These are phyloP conservation scores for Maudiozyma bulderi DNA, from an alignment of 805 yeast species.

Conservation along the genomic window DNA sequence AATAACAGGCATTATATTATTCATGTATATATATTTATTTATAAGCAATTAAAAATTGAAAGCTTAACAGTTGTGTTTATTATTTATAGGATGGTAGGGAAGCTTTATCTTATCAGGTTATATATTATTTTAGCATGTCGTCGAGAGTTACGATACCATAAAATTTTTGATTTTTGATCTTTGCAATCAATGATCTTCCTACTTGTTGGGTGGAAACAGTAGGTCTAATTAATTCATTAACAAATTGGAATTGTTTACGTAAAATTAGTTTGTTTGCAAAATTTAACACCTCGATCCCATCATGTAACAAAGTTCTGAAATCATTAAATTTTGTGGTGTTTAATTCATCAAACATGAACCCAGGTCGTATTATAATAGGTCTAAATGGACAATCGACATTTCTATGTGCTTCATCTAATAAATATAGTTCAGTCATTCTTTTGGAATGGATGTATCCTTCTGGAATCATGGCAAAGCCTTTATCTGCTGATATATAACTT, in stretches of 20 bases:
- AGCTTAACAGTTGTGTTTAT: neutral
- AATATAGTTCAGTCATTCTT: conserved; percentile 62
- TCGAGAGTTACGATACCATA: conserved; percentile 53
- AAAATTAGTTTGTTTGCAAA: conserved; percentile 36
- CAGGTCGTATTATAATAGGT: conserved; percentile 66
- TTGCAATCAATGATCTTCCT: conserved; percentile 47
- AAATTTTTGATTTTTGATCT: conserved; percentile 40
- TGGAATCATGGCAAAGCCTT: conserved; percentile 59
- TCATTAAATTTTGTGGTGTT: conserved; percentile 22
- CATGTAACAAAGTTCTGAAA: conserved; percentile 26
- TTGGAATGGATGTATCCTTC: conserved; percentile 65
- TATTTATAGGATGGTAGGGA: no score
- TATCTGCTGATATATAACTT: conserved; percentile 76
- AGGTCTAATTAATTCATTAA: conserved; percentile 48
- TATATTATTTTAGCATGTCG: conserved; percentile 27
- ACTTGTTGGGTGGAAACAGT: conserved; percentile 60
- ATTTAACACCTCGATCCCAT: conserved; percentile 35
- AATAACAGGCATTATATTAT: neutral
- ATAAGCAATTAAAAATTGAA: neutral
- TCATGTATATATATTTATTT: neutral
- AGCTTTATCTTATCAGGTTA: neutral
- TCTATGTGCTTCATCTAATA: conserved; percentile 22
- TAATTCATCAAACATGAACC: conserved; percentile 62
- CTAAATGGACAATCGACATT: conserved; percentile 36
- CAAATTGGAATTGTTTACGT: conserved; percentile 29